Base-by-base conservation (phyloP, 768 basidiomycete genomes). In the Boletus reticulatus region DNA sequence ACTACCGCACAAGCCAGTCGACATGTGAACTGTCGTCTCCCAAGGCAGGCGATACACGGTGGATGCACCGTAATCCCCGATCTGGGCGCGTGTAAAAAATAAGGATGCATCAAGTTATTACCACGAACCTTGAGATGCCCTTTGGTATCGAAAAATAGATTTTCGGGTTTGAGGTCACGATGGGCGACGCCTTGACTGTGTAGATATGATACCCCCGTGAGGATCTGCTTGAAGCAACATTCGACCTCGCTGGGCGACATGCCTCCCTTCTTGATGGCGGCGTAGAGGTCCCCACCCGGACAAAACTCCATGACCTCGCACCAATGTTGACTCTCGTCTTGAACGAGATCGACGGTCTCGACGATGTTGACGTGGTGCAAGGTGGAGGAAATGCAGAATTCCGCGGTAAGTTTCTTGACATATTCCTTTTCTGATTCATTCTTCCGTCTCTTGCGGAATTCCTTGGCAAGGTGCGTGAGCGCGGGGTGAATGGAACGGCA, bases 271-370 rank as follows among this genome's bases (percentile, higher is more conserved):
- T 98, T 98, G 76, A 99, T 99, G 37, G 94, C 96, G 27, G 95
- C 95, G 70, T 99, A 99, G 36, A 99, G 80, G 75, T 99, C 96
- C 3, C 96, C 96, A 43, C 97, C 97, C 4, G 94, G 94, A 68
- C 96, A 99, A 70, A 94, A 99, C 72, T 98, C 97, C 96, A 99
- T 98, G 44, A 99, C 96, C 72, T 98, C 97, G 68, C 96, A 99
- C 96, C 96, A 99, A 67, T 94, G 87, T 59, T 92, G 87, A 59
- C 77, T 83, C 74, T 99, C 96, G 73, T 99, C 97, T 66, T 99
- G 97, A n/a, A 99, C 90, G 56, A 99, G 86, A 72, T 99, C 96
- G 55, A 99, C 96, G 7, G 96, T 99, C 77, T 98, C 95, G 68
- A 98, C 95, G 65, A 98, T 84, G 71, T 98, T 98, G 66, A 85